Base-by-base conservation (phyloP, 257 asterid genomes). In the Jacaranda copaia region DNA sequence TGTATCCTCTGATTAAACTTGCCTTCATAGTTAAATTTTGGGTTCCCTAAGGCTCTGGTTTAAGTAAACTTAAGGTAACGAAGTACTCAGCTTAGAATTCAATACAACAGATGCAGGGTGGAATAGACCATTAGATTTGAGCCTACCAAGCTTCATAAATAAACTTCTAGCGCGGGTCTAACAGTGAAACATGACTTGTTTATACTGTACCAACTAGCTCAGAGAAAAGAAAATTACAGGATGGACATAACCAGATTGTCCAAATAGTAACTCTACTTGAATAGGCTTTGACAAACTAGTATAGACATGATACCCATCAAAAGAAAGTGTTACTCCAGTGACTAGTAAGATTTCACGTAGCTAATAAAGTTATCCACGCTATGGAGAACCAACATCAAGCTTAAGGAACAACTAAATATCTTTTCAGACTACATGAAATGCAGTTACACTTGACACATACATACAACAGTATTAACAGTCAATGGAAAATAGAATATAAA, bases 41-140 rank as follows among this genome's bases (percentile, higher is more conserved):
- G n/a, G 6, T 59, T 59, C 5, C 42, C 7, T 53, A 53, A 25
- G 5, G 20, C 12, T 59, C 32, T 14, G 32, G 43, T 38, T 38
- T 39, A 14, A 63, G 3, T 63, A n/a, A 15, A 38, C 14, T 36
- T 5, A 6, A 63, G 9, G 25, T 20, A 49, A 51, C 46, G 42
- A 68, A 49, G 5, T 4, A 20, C 10, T 51, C 46, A 32, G 52
- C 32, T 12, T 14, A 32, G 20, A 49, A 15, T 32, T 19, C 45
- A 14, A 38, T 38, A 25, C 5, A 0, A 32, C 14, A 52, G 25
- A 35, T 20, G 59, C 20, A 45, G 58, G 16, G 58, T 32, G 4
- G 25, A 73, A 15, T 25, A 57, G 52, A 18, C 77, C 53, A 73
- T 45, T 59, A 35, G 3, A 45, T 46, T 18, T 10, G 46, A 73